Base-by-base conservation (phyloP, 2,329 filamentous ascomycete genomes). In the Ceratocystiopsis sp. region DNA sequence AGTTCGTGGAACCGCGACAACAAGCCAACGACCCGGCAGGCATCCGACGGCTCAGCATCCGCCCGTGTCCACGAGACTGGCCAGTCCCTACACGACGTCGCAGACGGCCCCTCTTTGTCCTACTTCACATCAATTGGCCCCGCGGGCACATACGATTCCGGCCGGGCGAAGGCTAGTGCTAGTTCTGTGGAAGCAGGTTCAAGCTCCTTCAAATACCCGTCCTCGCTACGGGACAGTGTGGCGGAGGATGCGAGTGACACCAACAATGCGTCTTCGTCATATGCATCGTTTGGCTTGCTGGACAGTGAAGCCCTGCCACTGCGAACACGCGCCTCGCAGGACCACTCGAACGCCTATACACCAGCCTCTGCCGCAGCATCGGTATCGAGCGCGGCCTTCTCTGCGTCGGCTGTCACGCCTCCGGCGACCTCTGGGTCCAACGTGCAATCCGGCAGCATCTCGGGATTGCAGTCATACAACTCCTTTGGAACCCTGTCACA, bases 101-200 rank as follows among this genome's bases (percentile, higher is more conserved):
- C 62, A 37, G 67, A 61, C 45, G 56, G 21, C 48, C 56, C 62
- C 29, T 54, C 65, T 35, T 53, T 64, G 2, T 50, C 65, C 34
- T 54, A 63, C 2, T 64, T 67, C n/a, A 54, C 64, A 12, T 59
- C 63, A 29, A 65, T 71, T 35, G 63, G 62, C n/a, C 63, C 65
- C 32, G 50, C 52, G 29, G 46, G 35, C 55, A 33, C 49, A 49
- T 40, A 56, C 9, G 9, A 42, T 58, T 39, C 52, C 54, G n/a
- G 59, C 54, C 38, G 54, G 60, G 33, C 54, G 57, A n/a, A 60
- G 19, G 5, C 41, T 17, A 59, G 62, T 6, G 5, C 41, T 19
- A 58, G 62, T 6, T 61, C 63, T 6, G 56, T 65, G n/a, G 68
- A 73, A 45, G 57, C 60, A n/a, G 57, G 63, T 1, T 54, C 62